Base-by-base conservation (phyloP, 148 eudicot species). In the Spergularia marina region DNA sequence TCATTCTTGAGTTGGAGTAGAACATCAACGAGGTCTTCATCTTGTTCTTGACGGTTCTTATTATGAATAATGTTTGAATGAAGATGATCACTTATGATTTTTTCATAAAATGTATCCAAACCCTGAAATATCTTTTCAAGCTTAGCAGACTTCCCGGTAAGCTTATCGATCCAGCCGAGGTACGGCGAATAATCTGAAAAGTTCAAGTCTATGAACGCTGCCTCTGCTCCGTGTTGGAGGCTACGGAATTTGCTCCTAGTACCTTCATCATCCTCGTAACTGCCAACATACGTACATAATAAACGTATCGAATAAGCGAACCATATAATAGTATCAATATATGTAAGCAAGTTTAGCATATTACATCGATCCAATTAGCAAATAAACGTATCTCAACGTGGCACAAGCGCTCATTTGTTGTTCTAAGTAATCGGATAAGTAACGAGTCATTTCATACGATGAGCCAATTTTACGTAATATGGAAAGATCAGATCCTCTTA, bases 11-110 rank as follows among this genome's bases (percentile, higher is more conserved):
- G 76, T 4, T 73, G 53, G 49, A 82, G 82, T 49, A 82, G 65
- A 72, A 78, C 65, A 20, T 82, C 84, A 59, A 82, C 49, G 10
- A 82, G 23, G 41, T 82, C 82, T 61, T 78, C 79, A 69, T 36
- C 58, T 36, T 12, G 64, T 59, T 74, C 18, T 23, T 23, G 25
- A 23, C 25, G 25, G 1, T 23, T 23, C 25, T 23, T 23, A 23
- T 23, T 23, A 23, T 23, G 25, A 23, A 23, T 23, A 23, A 23
- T 68, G 18, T 63, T 71, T 14, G 72, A 58, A 44, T 69, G 23
- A 20, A 78, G 78, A 71, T 78, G 79, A 2, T 82, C 81, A 39
- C 74, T 34, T 21, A 82, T 78, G 9, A 82, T 63, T 40, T 82
- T 68, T 51, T 78, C 54, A 70, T 70, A 82, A 57, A 78, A 72